Conservation (phyloP, 345 rosid species). For the Rhizophora mangle region DNA sequence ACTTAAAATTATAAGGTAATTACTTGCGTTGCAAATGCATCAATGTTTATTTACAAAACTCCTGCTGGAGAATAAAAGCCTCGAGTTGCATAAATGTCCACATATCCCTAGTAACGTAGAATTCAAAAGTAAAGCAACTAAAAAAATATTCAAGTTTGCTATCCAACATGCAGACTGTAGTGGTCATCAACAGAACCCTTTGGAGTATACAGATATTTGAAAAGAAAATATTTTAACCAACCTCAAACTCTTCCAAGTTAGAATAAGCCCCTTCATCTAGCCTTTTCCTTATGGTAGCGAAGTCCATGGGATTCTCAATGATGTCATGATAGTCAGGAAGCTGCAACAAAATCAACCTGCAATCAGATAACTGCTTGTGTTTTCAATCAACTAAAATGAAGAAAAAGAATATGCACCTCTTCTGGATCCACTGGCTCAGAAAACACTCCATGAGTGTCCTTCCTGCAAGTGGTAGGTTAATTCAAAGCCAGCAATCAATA, state of each 20-base stretch:
- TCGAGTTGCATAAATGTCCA: background rate
- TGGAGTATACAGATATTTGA: background rate
- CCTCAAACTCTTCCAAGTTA: constrained; percentile 90
- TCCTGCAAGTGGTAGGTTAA: constrained; percentile 45
- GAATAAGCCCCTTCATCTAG: constrained; percentile 58
- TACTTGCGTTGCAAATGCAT: no score
- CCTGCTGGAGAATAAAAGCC: no score
- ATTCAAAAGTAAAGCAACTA: background rate
- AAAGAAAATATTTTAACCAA: constrained; percentile 16
- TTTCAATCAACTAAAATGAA: background rate
- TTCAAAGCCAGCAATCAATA: constrained; percentile 8
- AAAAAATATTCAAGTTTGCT: background rate
- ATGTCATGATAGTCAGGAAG: constrained; percentile 95
- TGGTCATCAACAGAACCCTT: background rate
- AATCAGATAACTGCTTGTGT: constrained; percentile 12
- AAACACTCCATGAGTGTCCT: constrained; percentile 91
- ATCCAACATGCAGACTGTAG: background rate
- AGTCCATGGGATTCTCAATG: constrained; percentile 85
- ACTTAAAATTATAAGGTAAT: no score
- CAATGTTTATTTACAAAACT: no score
- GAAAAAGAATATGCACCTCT: constrained; percentile 46
- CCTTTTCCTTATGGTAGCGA: constrained; percentile 70
- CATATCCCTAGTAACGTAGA: background rate
- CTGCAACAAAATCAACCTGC: constrained; percentile 41
- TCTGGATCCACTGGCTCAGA: constrained; percentile 93